phyloP scores from a whole-genome alignment of 2,329 filamentous ascomycete species.

The Verticillium zaregamsianum region DNA sequence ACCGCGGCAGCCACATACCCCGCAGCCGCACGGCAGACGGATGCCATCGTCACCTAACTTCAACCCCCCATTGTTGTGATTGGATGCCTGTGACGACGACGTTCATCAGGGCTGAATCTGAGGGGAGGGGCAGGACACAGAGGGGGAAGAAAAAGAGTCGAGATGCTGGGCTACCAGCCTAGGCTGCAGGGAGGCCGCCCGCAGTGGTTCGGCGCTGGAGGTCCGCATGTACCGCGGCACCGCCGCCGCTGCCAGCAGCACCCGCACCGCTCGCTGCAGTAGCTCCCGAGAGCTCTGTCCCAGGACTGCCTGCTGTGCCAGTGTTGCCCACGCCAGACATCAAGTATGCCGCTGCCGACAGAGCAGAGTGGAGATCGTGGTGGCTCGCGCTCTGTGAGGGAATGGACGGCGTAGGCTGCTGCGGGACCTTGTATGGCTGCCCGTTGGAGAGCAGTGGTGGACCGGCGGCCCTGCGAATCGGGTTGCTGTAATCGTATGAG shows the following conservation, averaged over 20 bases:
- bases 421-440: conserved; percentile 9
- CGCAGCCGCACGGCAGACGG: not conserved
- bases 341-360: not conserved
- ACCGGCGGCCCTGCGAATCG: conserved; percentile 6
- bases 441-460: conserved; percentile 9
- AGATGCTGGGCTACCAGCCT: not conserved
- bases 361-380: not conserved
- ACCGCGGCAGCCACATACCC: not conserved
- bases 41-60: not conserved
- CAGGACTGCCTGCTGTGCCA: not conserved
- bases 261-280: not conserved
- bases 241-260: not conserved
- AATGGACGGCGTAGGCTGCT: not conserved
- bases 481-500: conserved; percentile 13
- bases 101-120: not conserved
- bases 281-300: not conserved
- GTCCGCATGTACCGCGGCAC: not conserved
- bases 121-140: not conserved
- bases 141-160: not conserved
- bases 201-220: not conserved
- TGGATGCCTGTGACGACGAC: not conserved
- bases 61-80: not conserved
- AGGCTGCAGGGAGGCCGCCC: not conserved
- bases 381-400: not conserved
- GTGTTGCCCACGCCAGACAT: not conserved